These are phyloP conservation scores for Tetracentron sinense DNA, from an alignment of 164 flowering plant genomes.

Conservation along the genomic window DNA sequence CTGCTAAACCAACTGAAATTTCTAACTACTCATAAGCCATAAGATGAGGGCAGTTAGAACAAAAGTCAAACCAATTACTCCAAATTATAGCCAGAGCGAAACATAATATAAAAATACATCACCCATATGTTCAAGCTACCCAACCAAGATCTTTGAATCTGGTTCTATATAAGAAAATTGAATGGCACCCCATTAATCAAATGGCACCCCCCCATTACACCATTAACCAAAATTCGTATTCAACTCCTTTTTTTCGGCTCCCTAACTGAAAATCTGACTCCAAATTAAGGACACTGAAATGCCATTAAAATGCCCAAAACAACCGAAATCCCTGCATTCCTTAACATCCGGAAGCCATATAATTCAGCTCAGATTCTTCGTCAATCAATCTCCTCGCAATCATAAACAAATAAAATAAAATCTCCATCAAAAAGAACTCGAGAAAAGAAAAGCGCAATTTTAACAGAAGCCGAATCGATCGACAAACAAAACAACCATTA, in stretches of 20 bases:
- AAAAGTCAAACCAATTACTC: slow-evolving; percentile 4
- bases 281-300: not conserved
- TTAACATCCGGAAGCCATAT: not conserved
- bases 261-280: not conserved
- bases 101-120: too few relatives aligned
- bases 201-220: too few relatives aligned
- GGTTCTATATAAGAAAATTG: too few relatives aligned
- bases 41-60: not conserved
- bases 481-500: not conserved
- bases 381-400: not conserved
- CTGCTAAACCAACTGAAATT: too few relatives aligned
- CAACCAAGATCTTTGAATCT: too few relatives aligned
- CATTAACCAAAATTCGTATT: too few relatives aligned
- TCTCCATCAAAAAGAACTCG: not conserved
- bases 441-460: not conserved
- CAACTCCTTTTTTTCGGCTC: too few relatives aligned
- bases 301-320: not conserved
- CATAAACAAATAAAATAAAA: too few relatives aligned
- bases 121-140: too few relatives aligned
- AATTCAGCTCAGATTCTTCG: not conserved
- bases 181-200: too few relatives aligned
- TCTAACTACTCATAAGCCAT: not conserved
- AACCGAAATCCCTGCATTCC: not conserved
- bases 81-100: too few relatives aligned
- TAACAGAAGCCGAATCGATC: not conserved